Base-by-base conservation (phyloP, 306 rosid genomes). In the Trifolium fragiferum region DNA sequence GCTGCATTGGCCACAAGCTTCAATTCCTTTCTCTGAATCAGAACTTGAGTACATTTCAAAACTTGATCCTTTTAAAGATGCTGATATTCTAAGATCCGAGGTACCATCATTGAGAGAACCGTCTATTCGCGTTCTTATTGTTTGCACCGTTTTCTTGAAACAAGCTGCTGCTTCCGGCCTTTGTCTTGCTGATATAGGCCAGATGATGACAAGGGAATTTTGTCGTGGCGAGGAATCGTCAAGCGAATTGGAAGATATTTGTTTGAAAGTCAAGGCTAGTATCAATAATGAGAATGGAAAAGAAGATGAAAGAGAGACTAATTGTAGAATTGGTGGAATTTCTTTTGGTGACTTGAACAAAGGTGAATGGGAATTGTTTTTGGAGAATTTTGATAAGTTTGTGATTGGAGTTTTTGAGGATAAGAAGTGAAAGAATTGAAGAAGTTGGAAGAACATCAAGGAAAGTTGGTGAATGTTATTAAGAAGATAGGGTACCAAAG, bases 1-100 rank as follows among this genome's bases (percentile, higher is more conserved):
- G 98, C 80, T 93, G 76, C 98, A 93, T 66, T 93, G 97, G 98
- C 94, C 97, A 68, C 98, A 93, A 75, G 96, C 98, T 46, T 88
- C 87, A 0, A 59, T 83, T 76, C 92, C 97, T 27, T 93, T 93
- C 80, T 91, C 94, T 3, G 89, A 88, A 46, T 83, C 75, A 4
- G 97, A 91, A 65, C 61, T 84, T 5, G 94, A 92, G 43, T 93
- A 91, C 69, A 86, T 93, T 47, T 87, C 88, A 37, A 82, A 83
- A 46, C 97, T 93, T 2, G 94, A 93, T 18, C 97, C 97, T 2
- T 84, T 89, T 35, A 80, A 85, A 78, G 97, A 93, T 60, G 97
- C 94, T 3, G 85, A 93, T 50, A 77, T 88, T 78, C 51, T 93
- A 5, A 76, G 97, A 67, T 60, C 88, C 12, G 82, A 88, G 76